Base-by-base conservation (phyloP, 257 asterid species). In the Knoxia roxburghii region DNA sequence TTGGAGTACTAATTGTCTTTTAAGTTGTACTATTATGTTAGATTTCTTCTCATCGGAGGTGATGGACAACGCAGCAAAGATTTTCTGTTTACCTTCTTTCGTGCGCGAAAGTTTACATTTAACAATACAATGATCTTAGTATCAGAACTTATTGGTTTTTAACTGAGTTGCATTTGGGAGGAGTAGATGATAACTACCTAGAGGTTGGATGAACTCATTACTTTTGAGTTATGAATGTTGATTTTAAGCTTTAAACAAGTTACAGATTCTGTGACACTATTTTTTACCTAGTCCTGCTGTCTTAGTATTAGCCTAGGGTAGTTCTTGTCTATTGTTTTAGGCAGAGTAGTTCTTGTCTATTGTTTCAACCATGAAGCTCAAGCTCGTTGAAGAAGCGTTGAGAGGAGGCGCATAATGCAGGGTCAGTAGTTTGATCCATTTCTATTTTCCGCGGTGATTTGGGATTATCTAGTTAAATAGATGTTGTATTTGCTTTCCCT, bases 301-400 rank as follows among this genome's bases (percentile, higher is more conserved):
- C 20, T 14, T 14, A 8, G 45, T 39, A 39, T 11, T 11, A 23
- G 43, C 63, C 11, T 61, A 24, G n/a, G n/a, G n/a, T n/a, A n/a
- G n/a, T n/a, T n/a, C n/a, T n/a, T n/a, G n/a, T n/a, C n/a, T n/a
- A n/a, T n/a, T n/a, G n/a, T n/a, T 6, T 63, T 7, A 45, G 29
- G 14, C 46, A 23, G 40, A 64, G 27, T 15, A 37, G 17, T 21
- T 13, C 0, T 0, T 2, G 20, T 41, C 20, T 41, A 12, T 41
- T 61, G 52, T 61, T 40, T 62, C 65, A 41, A 62, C 56, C 54
- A 49, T 61, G 17, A 61, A 21, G 27, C 52, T 40, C 68, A 63
- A 45, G 30, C 46, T 62, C 24, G 14, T 63, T 26, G 55, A 64
- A n/a, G n/a, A n/a, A n/a, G n/a, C n/a, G 6, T 35, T 24, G 21